Percentiles rank a stretch among this genome's conserved stretches.
phyloP scores from a whole-genome alignment of 495 filamentous ascomycete genomes.

The Sphaerosporella brunnea region DNA sequence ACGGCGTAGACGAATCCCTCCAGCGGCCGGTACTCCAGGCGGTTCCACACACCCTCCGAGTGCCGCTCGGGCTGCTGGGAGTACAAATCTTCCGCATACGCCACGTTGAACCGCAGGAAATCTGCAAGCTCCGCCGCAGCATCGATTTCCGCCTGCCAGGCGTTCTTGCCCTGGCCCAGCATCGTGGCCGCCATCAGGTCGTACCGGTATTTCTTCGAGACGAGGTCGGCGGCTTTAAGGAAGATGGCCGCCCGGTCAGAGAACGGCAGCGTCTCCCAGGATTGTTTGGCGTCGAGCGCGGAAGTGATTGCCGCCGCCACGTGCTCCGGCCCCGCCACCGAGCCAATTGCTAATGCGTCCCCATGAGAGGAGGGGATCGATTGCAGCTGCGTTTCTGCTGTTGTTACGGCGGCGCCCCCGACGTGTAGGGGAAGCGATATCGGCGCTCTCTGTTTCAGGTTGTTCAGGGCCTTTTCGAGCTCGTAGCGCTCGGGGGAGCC shows the following conservation, averaged over 20 bases:
- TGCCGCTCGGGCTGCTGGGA: constrained; percentile 66
- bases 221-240: constrained; percentile 78
- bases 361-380: constrained; percentile 57
- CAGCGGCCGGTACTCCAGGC: constrained; percentile 63
- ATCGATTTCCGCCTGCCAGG: constrained; percentile 93
- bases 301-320: constrained; percentile 60
- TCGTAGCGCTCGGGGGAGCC: constrained; percentile 58
- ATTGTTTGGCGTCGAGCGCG: constrained; percentile 60
- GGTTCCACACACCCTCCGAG: constrained; percentile 62
- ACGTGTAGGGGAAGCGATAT: constrained; percentile 62
- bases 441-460: constrained; percentile 40
- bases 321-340: constrained; percentile 51
- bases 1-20: constrained; percentile 80
- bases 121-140: constrained; percentile 80
- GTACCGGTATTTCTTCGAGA: constrained; percentile 78
- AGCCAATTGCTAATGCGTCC: constrained; percentile 58
- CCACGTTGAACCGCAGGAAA: constrained; percentile 79
- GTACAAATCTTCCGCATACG: constrained; percentile 75
- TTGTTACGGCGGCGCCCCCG: constrained; percentile 45
- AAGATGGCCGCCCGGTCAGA: constrained; percentile 83
- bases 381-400: constrained; percentile 30
- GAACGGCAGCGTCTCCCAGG: constrained; percentile 70
- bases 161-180: constrained; percentile 88
- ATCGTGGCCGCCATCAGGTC: constrained; percentile 87
- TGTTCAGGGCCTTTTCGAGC: constrained; percentile 50